Evolutionary conservation across 768 basidiomycete genomes (phyloP).

Genomic region (Postia placenta): DNA sequence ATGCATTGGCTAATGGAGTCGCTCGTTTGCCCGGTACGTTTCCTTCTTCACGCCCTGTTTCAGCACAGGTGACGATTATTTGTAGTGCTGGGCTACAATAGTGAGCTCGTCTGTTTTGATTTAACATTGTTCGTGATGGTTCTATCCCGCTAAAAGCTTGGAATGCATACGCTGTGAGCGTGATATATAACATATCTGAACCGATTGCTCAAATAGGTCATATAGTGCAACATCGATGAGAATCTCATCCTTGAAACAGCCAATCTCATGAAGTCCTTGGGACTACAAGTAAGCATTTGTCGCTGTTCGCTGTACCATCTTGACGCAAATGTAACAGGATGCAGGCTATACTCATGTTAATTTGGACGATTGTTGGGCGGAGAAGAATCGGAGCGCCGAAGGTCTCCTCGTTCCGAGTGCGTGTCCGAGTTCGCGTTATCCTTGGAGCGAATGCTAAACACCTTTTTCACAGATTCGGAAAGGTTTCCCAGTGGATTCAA

Average conservation of each 20-base stretch:
- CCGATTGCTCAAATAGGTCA: neutral
- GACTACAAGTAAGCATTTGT: conserved; percentile 31
- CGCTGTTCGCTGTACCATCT: neutral
- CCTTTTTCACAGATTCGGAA: conserved; percentile 31
- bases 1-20: conserved; percentile 3
- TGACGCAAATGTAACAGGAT: conserved; percentile 30
- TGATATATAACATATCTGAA: neutral
- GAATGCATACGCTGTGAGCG: conserved; percentile 59
- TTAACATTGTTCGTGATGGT: too few relatives aligned
- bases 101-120: too few relatives aligned
- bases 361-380: conserved; percentile 61
- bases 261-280: conserved; percentile 43
- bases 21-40: conserved; percentile 3
- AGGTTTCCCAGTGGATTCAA: conserved; percentile 58
- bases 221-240: conserved; percentile 56
- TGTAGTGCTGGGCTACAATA: conserved; percentile 59
- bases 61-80: neutral
- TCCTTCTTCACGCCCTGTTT: neutral
- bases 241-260: conserved; percentile 44
- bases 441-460: neutral
- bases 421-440: conserved; percentile 5
- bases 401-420: conserved; percentile 53
- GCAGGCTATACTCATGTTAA: conserved; percentile 55
- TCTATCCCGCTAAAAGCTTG: too few relatives aligned
- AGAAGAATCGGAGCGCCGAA: conserved; percentile 42